These are phyloP conservation scores for Puccinia horiana DNA, from an alignment of 1,284 basidiomycete genomes.

Conservation along the genomic window DNA sequence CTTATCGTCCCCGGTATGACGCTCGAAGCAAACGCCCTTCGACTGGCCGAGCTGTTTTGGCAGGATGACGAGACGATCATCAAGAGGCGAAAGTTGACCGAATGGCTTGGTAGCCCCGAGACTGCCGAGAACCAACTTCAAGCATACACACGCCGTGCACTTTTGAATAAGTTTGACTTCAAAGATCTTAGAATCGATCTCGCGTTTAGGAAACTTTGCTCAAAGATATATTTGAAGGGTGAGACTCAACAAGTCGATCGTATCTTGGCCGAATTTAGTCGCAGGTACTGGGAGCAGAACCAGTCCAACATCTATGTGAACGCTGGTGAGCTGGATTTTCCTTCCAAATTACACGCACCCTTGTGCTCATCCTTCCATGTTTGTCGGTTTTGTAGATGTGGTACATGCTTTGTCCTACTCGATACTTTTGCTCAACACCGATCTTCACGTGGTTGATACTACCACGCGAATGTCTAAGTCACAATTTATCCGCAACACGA, in stretches of 20 bases:
- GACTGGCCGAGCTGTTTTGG: constrained; percentile 77
- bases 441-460: constrained; percentile 91
- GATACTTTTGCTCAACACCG: constrained; percentile 90
- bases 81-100: constrained; percentile 85
- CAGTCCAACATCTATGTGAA: constrained; percentile 75
- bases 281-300: constrained; percentile 88
- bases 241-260: constrained; percentile 98
- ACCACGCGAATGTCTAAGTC: constrained; percentile 83
- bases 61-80: constrained; percentile 82
- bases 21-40: constrained; percentile 68
- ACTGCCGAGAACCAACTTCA: constrained; percentile 66
- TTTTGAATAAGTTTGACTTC: constrained; percentile 90
- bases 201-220: constrained; percentile 89
- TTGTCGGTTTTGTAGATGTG: constrained; percentile 65
- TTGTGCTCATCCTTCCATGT: background rate
- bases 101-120: constrained; percentile 77
- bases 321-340: constrained; percentile 65
- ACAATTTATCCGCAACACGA: constrained; percentile 90
- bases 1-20: constrained; percentile 1
- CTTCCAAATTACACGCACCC: background rate
- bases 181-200: constrained; percentile 75
- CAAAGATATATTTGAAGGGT: constrained; percentile 86
- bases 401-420: constrained; percentile 93
- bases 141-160: constrained; percentile 72
- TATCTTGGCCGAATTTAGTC: constrained; percentile 85